phyloP scores from a whole-genome alignment of 768 basidiomycete genomes.

The Pisolithus albus region DNA sequence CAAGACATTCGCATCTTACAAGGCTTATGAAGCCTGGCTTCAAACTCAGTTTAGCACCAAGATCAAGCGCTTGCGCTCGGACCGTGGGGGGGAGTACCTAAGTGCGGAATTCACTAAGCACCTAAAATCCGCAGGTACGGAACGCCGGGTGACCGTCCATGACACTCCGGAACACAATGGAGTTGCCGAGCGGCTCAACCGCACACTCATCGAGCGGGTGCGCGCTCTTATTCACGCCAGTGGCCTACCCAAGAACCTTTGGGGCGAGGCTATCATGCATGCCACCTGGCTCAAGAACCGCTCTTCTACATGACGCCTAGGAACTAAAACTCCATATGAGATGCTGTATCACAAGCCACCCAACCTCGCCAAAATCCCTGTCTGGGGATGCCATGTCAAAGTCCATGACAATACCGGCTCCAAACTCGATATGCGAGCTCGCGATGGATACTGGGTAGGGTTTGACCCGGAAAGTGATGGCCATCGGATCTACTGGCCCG shows the following conservation, averaged over 20 bases:
- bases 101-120: constrained; percentile 7
- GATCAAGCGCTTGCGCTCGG: constrained; percentile 3
- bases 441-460: neutral
- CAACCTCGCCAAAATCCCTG: neutral
- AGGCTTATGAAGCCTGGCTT: constrained; percentile 1
- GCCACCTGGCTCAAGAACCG: neutral
- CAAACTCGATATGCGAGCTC: neutral
- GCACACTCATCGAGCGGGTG: neutral
- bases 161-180: constrained; percentile 42
- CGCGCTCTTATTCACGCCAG: neutral
- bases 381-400: neutral
- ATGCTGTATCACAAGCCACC: neutral
- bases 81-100: constrained; percentile 28
- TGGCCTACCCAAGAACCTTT: neutral
- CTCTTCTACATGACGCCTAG: neutral
- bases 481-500: neutral
- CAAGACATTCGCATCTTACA: constrained; percentile 5
- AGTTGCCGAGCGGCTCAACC: constrained; percentile 19
- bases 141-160: constrained; percentile 32
- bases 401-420: neutral
- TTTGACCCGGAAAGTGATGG: neutral
- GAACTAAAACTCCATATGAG: constrained; percentile 1
- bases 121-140: neutral
- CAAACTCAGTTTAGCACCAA: neutral
- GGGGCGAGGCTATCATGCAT: neutral